Base-by-base conservation (phyloP, 1,139 yeast species). In the Hyphopichia fennica region DNA sequence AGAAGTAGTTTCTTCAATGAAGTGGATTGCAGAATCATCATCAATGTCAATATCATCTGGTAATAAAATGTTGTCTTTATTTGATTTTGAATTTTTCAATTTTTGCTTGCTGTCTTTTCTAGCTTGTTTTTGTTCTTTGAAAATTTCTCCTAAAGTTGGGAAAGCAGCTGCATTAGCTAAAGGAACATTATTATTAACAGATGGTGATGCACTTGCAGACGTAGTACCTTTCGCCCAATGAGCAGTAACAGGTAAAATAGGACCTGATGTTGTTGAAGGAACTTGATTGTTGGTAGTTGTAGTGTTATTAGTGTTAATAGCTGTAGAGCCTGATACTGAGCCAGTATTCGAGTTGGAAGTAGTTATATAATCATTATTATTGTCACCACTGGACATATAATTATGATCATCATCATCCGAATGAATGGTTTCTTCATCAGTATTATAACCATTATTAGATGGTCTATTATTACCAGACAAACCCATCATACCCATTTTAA, bases 131-230 rank as follows among this genome's bases (percentile, higher is more conserved):
- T 67, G 71, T 38, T 77, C 69, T 43, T 72, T 68, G 42, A 79
- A 67, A 2, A 84, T 77, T 57, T 84, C 91, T 6, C 85, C 85
- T 49, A 85, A 69, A 0, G 91, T 79, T 31, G 93, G 93, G 73
- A 85, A 83, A 4, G 88, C 82, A 2, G 84, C 75, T 5, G 81
- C 63, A 51, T 80, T 78, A 3, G 79, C 69, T 50, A 76, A 60
- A 13, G 70, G 63, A 34, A 67, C 63, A 38, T 71, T 62, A 38
- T 62, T 61, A 41, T 56, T 59, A 6, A 65, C 69, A 11, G 72
- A 62, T 18, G 75, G 72, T 3, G 72, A 63, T 38, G 63, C 62
- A 40, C 65, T 55, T 5, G 63, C 58, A 15, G 62, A 54, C 29
- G 49, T 49, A 36, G 55, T 41, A 16, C 62, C 60, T 44, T 67